phyloP scores from a whole-genome alignment of 140 eudicot genomes.

The Anethum foeniculum region DNA sequence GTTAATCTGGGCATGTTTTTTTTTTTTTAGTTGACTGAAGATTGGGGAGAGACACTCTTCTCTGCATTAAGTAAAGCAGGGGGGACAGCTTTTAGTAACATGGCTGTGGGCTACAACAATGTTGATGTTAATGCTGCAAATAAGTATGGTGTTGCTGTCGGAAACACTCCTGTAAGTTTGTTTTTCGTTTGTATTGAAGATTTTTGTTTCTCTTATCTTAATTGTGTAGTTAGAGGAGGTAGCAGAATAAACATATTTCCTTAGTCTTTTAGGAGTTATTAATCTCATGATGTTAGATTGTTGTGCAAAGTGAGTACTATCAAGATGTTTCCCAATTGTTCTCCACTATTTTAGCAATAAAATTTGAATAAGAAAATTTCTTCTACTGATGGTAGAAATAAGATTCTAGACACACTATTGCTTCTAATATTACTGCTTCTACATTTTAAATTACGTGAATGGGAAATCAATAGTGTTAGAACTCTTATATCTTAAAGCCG shows the following conservation, averaged over 20 bases:
- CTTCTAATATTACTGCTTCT: background rate
- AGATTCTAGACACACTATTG: background rate
- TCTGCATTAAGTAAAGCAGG: constrained; percentile 96
- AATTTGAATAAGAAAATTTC: too few species aligned
- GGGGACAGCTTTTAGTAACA: constrained; percentile 94
- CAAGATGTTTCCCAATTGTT: background rate
- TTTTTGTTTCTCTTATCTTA: background rate
- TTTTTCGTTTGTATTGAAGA: background rate
- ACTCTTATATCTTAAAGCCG: background rate
- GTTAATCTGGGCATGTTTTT: background rate
- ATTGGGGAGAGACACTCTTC: constrained; percentile 96
- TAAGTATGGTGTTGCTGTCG: constrained; percentile 95
- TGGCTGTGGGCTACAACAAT: constrained; percentile 99
- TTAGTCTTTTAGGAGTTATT: background rate
- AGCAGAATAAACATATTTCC: background rate
- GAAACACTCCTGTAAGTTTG: constrained; percentile 87
- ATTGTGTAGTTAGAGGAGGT: background rate
- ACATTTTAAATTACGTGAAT: background rate
- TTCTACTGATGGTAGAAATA: background rate
- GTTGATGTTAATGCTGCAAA: constrained; percentile 90
- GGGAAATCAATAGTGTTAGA: background rate
- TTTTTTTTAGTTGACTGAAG: constrained; percentile 66
- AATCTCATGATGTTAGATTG: background rate
- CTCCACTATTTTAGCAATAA: background rate
- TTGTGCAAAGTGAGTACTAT: background rate